Evolutionary conservation across 2,329 filamentous ascomycete genomes (phyloP), one percentile per base, ranked within the genome.

Genomic region (Paecilomyces sp.): DNA sequence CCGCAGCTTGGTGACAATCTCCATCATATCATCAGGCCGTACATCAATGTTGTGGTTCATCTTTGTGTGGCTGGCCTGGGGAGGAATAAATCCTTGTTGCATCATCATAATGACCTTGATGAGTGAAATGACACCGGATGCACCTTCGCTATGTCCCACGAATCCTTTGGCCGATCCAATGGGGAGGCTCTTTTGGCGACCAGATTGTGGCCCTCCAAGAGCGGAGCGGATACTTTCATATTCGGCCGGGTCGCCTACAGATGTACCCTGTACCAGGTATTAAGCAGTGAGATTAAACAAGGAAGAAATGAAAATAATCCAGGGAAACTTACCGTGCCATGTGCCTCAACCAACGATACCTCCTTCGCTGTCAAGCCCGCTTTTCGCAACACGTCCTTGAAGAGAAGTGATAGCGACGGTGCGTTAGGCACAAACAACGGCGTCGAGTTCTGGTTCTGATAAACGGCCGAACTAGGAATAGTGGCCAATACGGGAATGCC

Each of bases 401-500:
- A 77, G 0, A 78, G 67, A 0, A 58, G 59, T 5, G 63, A 64
- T 36, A 76, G 72, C 0, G 71, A 71, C 0, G 41, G 2, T 0
- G 58, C 58, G 25, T 63, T 63, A 0, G 63, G 69, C 0, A 67
- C 61, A 7, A 67, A 64, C 7, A 70, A 63, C 1, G 63, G 64
- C 0, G 63, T 65, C 6, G 62, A 67, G 15, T 73, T 72, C 1
- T 66, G 60, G 11, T 71, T 72, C 22, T 78, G 75, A 54, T 78
- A 75, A 1, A 72, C 57, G 0, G 60, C 65, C 0, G 66, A 64
- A 1, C 62, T 65, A 1, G 65, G 66, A 22, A 81, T 76, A 0
- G 79, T 74, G 1, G 74, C 80, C 0, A 78, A 60, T 31, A 85
- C 77, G 2, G 67, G 68, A 59, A 66, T 81, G 0, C 78, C 77